These are phyloP conservation scores for Breviolum minutum DNA, from an alignment of 73 alveolate genomes.

Conservation along the genomic window DNA sequence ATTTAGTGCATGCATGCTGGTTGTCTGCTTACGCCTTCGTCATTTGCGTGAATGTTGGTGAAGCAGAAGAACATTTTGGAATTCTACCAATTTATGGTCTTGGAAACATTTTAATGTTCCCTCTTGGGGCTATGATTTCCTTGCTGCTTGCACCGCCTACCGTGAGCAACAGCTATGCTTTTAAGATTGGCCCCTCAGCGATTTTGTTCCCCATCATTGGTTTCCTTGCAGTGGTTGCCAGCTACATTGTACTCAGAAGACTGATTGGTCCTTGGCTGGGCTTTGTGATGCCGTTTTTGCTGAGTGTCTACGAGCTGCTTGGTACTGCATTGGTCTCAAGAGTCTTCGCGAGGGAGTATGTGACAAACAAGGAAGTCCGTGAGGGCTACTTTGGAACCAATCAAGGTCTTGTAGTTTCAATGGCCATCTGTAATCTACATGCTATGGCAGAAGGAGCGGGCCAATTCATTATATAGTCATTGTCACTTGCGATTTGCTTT, in stretches of 20 bases:
- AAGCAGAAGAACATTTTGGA: conserved; percentile 19
- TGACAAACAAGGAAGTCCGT: not conserved
- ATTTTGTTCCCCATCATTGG: conserved; percentile 44
- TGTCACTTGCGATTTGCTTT: too few species aligned
- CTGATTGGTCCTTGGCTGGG: conserved; percentile 1
- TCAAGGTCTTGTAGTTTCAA: conserved; percentile 31
- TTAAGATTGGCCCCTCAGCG: conserved; percentile 5
- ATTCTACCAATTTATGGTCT: conserved; percentile 8
- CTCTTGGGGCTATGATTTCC: not conserved
- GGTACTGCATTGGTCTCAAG: not conserved
- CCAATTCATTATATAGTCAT: not conserved
- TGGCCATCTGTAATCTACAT: conserved; percentile 68
- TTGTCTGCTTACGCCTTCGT: not conserved
- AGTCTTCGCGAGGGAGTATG: not conserved
- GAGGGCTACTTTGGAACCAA: conserved; percentile 56
- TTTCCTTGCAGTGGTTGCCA: conserved; percentile 5
- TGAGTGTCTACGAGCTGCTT: conserved; percentile 34
- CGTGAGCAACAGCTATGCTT: conserved; percentile 8
- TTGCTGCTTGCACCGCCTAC: conserved; percentile 16
- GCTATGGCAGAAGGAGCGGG: conserved; percentile 63
- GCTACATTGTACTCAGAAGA: conserved; percentile 12
- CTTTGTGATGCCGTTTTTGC: conserved; percentile 31
- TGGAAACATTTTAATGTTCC: conserved; percentile 41
- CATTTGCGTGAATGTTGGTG: not conserved
- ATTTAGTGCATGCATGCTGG: not conserved